Evolutionary conservation across 495 filamentous ascomycete species (phyloP).

Genomic region (Parachaetomium inaequale): DNA sequence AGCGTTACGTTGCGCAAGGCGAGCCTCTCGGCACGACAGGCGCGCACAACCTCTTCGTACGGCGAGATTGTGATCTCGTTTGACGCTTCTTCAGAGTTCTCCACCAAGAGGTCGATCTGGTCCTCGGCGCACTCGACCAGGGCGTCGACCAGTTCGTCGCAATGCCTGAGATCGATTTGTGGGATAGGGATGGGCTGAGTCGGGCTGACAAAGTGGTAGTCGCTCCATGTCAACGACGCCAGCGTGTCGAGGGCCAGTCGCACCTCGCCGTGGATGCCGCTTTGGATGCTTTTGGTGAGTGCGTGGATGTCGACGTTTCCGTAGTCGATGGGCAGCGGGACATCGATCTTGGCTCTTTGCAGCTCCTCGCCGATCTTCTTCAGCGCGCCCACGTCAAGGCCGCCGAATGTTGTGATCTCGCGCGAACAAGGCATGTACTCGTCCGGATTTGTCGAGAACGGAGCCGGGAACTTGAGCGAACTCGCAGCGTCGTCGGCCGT

Average conservation of each 20-base stretch:
- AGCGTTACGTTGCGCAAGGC: slow-evolving; percentile 63
- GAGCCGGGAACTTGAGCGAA: slow-evolving; percentile 32
- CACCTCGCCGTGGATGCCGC: slow-evolving; percentile 82
- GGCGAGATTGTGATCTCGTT: slow-evolving; percentile 74
- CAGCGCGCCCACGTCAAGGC: slow-evolving; percentile 59
- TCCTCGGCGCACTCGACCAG: slow-evolving; percentile 88
- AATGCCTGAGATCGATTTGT: slow-evolving; percentile 57
- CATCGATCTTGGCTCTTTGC: slow-evolving; percentile 59
- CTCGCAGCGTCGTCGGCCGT: slow-evolving; percentile 24
- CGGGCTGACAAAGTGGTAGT: slow-evolving; percentile 44
- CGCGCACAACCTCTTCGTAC: slow-evolving; percentile 84
- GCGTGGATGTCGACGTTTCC: slow-evolving; percentile 87
- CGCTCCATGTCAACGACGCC: slow-evolving; percentile 48
- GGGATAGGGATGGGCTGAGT: slow-evolving; percentile 22
- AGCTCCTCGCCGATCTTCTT: slow-evolving; percentile 61
- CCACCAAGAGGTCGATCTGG: slow-evolving; percentile 72
- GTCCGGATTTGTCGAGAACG: slow-evolving; percentile 38
- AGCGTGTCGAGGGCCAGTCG: slow-evolving; percentile 84
- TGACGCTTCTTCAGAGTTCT: slow-evolving; percentile 77
- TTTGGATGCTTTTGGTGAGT: slow-evolving; percentile 88
- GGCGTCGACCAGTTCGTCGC: slow-evolving; percentile 84
- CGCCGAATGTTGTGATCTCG: slow-evolving; percentile 58
- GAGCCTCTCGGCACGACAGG: slow-evolving; percentile 66
- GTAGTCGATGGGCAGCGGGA: slow-evolving; percentile 72
- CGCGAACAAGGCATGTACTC: slow-evolving; percentile 62